Base-by-base conservation (phyloP, 2,329 filamentous ascomycete genomes). In the Fusarium oligoseptatum region DNA sequence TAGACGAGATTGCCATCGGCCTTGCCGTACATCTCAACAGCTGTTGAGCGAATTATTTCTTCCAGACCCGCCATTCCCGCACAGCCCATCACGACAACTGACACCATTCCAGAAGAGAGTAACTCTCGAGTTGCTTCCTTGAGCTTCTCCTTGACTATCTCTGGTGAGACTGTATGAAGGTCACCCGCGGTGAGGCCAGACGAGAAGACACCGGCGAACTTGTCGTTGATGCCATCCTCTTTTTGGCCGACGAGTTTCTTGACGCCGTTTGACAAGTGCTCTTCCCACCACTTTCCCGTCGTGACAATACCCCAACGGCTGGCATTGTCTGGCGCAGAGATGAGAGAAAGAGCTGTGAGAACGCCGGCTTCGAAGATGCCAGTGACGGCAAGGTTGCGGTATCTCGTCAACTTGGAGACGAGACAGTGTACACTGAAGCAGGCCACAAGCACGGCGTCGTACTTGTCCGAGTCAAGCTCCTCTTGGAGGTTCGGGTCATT, bases 281-380 rank as follows among this genome's bases (percentile, higher is more conserved):
- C 82, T 78, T 96, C 93, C 96, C 95, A 98, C 73, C 93, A 93
- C 66, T 90, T 90, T 0, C 95, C 95, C 0, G 96, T 98, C 6
- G 93, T 96, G 6, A 98, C 92, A 72, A 98, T 97, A 3, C 95
- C 96, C 86, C 97, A 98, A 56, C 84, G 86, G 74, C 90, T 82
- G 64, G 76, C 43, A 27, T 70, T 67, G 2, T 72, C 67, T 2
- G 75, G 71, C 3, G 70, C 70, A 9, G 76, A 69, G 14, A 82
- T 73, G 27, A 88, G 82, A 2, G 92, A 89, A 11, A 95, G 80
- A 3, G 91, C 89, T 0, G 91, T 86, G 3, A 91, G 85, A 15
- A 98, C 87, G 78, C 92, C 94, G 1, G 95, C 93, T 82, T 98
- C 95, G 79, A 98, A 97, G 66, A 98, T 98, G 7, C 96, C 95